Conservation (phyloP, 2,329 filamentous ascomycete species). For the Xylaria polymorpha region DNA sequence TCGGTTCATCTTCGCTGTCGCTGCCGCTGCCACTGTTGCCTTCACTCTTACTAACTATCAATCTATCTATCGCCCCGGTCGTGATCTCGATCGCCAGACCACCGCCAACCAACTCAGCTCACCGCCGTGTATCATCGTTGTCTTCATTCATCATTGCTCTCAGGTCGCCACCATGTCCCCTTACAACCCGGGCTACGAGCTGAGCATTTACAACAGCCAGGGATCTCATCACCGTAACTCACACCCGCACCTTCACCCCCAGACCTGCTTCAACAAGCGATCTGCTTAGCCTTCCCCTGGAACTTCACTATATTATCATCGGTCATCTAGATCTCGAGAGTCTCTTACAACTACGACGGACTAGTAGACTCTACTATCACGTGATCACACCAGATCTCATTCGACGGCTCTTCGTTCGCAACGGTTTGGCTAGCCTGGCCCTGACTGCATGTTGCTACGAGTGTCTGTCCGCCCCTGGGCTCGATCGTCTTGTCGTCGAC, state of each 20-base stretch:
- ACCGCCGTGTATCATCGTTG: not conserved
- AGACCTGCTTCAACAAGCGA: constrained; percentile 24
- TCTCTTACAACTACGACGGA: constrained; percentile 44
- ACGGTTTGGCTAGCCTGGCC: constrained; percentile 36
- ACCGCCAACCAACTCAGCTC: constrained; percentile 1
- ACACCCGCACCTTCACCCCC: constrained; percentile 1
- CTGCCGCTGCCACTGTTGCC: constrained; percentile 1
- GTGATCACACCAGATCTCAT: constrained; percentile 47
- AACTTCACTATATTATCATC: constrained; percentile 48
- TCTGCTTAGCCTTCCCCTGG: constrained; percentile 44
- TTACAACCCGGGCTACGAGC: constrained; percentile 25
- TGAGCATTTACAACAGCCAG: constrained; percentile 25
- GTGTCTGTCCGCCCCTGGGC: constrained; percentile 46
- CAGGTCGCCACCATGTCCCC: constrained; percentile 39
- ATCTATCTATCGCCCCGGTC: not conserved
- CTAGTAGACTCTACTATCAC: constrained; percentile 43
- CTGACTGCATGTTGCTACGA: constrained; percentile 45
- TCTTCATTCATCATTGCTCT: constrained; percentile 8
- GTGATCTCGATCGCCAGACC: constrained; percentile 3
- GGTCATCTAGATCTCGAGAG: constrained; percentile 44
- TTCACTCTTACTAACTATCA: not conserved
- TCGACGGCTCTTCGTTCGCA: constrained; percentile 41
- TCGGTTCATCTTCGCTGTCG: not conserved
- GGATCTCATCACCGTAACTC: constrained; percentile 19
- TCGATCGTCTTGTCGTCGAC: constrained; percentile 47